Evolutionary conservation across 768 basidiomycete genomes (phyloP).

Genomic region (Tulasnella sp.): DNA sequence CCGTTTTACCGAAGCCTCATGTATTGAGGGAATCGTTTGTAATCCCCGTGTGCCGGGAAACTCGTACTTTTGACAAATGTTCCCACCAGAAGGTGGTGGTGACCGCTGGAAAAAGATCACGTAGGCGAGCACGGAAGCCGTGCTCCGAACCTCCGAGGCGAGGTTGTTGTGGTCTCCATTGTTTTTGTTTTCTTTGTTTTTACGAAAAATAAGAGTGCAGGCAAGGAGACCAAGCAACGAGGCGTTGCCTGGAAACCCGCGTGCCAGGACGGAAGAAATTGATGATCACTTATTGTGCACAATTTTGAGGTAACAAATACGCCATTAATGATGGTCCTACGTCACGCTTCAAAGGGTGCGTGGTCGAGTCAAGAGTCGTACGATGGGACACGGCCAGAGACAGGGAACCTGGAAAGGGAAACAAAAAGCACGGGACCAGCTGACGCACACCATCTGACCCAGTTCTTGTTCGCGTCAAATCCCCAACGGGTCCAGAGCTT

Average conservation of each 20-base stretch:
- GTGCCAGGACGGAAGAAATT: background rate
- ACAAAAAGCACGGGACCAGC: background rate
- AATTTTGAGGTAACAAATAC: background rate
- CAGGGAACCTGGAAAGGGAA: background rate
- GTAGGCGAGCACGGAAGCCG: background rate
- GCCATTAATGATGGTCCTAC: background rate
- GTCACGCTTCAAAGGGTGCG: background rate
- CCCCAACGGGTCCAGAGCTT: background rate
- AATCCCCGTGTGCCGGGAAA: background rate
- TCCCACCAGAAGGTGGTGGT: background rate
- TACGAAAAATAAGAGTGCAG: background rate
- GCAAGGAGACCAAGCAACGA: background rate
- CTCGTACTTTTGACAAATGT: background rate
- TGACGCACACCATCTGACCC: background rate
- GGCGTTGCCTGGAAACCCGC: constrained; percentile 1
- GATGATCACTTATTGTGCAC: background rate
- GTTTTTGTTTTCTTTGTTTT: background rate
- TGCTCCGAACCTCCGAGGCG: background rate
- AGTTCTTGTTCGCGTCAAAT: background rate
- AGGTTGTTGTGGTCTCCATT: background rate
- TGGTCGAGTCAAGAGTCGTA: constrained; percentile 4
- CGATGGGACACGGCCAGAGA: background rate
- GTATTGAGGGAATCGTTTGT: background rate
- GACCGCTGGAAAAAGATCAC: background rate
- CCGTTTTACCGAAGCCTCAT: background rate